Percentiles rank a stretch among this genome's conserved stretches.
Evolutionary conservation across 192 early-diverging fungal genomes (phyloP).

Genomic region (Coemansia sp.): DNA sequence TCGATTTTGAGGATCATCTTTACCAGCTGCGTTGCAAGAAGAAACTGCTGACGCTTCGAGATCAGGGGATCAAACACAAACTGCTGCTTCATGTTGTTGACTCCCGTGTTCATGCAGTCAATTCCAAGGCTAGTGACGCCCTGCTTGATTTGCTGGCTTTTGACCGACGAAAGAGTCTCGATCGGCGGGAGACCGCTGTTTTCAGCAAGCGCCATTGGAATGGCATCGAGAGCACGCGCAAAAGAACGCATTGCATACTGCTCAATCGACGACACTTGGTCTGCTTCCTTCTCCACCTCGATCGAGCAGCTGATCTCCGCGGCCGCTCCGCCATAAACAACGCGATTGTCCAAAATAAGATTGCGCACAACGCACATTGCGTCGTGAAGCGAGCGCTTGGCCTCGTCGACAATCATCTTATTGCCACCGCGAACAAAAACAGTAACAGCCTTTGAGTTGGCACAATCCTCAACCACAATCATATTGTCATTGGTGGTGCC

Average conservation of each 20-base stretch:
- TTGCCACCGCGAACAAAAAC: constrained; percentile 97
- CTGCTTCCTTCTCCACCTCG: constrained; percentile 89
- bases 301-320: constrained; percentile 97
- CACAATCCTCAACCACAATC: constrained; percentile 99
- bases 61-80: constrained; percentile 99
- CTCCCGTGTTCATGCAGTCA: constrained; percentile 91
- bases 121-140: constrained; percentile 88
- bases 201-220: constrained; percentile 90
- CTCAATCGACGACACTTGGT: constrained; percentile 86
- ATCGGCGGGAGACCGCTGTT: constrained; percentile 98
- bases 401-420: constrained; percentile 99
- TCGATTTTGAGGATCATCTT: constrained; percentile 99
- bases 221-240: constrained; percentile 92
- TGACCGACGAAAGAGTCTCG: constrained; percentile 93
- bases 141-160: constrained; percentile 88
- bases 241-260: constrained; percentile 99
- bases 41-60: constrained; percentile 97
- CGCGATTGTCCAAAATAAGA: constrained; percentile 93
- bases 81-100: constrained; percentile 97
- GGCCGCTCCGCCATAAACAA: constrained; percentile 98
- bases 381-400: constrained; percentile 96
- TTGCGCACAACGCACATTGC: constrained; percentile 99
- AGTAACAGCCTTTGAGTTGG: constrained; percentile 97
- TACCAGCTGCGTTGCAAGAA: constrained; percentile 97
- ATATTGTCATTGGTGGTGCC: constrained; percentile 78